These are phyloP conservation scores for Steccherinum ochraceum DNA, from an alignment of 768 basidiomycete species.

Conservation along the genomic window DNA sequence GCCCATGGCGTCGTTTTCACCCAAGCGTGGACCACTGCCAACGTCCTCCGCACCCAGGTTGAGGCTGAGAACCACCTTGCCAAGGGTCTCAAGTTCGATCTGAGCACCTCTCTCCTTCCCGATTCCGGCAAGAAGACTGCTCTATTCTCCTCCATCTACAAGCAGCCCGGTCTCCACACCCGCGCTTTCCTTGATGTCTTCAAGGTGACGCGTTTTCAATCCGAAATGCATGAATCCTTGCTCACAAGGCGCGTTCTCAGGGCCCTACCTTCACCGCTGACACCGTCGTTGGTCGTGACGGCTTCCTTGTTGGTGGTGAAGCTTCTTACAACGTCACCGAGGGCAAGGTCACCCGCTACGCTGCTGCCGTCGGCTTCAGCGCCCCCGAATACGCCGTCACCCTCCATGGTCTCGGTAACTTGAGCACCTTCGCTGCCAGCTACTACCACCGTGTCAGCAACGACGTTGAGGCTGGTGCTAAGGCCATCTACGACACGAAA, in stretches of 20 bases:
- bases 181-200: constrained; percentile 87
- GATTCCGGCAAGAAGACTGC: constrained; percentile 85
- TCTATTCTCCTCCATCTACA: constrained; percentile 80
- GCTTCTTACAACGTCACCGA: constrained; percentile 95
- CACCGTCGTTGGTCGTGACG: constrained; percentile 91
- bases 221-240: background rate
- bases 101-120: constrained; percentile 76
- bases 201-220: constrained; percentile 53
- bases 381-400: constrained; percentile 95
- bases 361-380: constrained; percentile 89
- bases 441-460: constrained; percentile 96
- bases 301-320: constrained; percentile 95
- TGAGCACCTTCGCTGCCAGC: constrained; percentile 88
- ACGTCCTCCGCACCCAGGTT: constrained; percentile 84
- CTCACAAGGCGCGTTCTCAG: constrained; percentile 31
- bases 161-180: constrained; percentile 93
- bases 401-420: constrained; percentile 90
- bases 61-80: constrained; percentile 98
- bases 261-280: constrained; percentile 98
- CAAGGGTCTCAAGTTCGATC: constrained; percentile 94
- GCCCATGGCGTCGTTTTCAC: constrained; percentile 93
- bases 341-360: constrained; percentile 88
- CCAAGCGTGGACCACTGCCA: constrained; percentile 92
- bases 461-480: constrained; percentile 92
- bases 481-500: constrained; percentile 95